These are phyloP conservation scores for Monotropa hypopitys DNA, from an alignment of 179 eudicot genomes.

Conservation along the genomic window DNA sequence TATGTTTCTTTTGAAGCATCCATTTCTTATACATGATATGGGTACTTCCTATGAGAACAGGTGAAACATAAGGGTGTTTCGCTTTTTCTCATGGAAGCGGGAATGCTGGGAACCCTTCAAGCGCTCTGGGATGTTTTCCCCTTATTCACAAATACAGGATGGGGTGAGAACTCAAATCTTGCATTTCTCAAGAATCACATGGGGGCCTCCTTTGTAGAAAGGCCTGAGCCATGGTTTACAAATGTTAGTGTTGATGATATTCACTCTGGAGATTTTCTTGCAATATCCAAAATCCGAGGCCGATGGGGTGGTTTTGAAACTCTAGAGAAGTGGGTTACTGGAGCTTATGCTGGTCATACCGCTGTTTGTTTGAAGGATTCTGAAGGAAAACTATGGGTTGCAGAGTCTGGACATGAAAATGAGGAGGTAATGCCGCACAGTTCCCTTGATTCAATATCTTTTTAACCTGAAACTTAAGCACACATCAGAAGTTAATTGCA, in stretches of 20 bases:
- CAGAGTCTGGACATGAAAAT: slow-evolving; percentile 94
- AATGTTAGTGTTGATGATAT: slow-evolving; percentile 67
- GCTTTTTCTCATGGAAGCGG: slow-evolving; percentile 92
- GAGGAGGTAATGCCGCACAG: slow-evolving; percentile 44
- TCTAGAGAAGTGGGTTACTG: slow-evolving; percentile 92
- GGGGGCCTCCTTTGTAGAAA: slow-evolving; percentile 72
- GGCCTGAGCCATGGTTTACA: slow-evolving; percentile 89
- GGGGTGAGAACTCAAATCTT: slow-evolving; percentile 85
- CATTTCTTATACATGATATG: background rate
- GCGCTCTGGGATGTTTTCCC: slow-evolving; percentile 95
- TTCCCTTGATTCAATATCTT: background rate
- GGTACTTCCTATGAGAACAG: slow-evolving; percentile 26
- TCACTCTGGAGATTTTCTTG: slow-evolving; percentile 91
- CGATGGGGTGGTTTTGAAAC: slow-evolving; percentile 99
- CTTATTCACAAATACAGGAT: slow-evolving; percentile 66
- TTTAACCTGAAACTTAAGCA: background rate
- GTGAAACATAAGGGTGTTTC: slow-evolving; percentile 72
- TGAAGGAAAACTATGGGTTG: slow-evolving; percentile 95
- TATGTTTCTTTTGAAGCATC: background rate
- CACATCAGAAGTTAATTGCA: background rate
- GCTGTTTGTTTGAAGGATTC: slow-evolving; percentile 90
- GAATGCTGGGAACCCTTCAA: slow-evolving; percentile 83
- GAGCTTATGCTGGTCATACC: slow-evolving; percentile 93
- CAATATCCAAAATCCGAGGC: slow-evolving; percentile 88
- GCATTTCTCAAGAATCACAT: slow-evolving; percentile 76